Evolutionary conservation across 345 rosid genomes (phyloP).

Genomic region (Murraya koenigii): DNA sequence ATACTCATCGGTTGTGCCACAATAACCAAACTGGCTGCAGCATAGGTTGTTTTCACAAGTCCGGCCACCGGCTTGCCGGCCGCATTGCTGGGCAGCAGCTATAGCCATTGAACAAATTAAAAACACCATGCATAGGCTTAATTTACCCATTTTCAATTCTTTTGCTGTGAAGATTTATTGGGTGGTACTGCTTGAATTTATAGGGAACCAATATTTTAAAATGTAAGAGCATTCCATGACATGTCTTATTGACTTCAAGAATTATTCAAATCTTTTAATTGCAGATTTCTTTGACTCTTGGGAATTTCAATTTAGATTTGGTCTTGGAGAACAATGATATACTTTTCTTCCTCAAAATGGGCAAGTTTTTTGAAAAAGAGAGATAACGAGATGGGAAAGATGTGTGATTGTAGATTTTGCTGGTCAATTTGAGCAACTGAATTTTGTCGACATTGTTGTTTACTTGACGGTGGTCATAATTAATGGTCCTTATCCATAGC

Average conservation of each 20-base stretch:
- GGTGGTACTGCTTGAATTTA: background rate
- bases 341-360: background rate
- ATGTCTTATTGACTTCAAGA: background rate
- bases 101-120: background rate
- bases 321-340: background rate
- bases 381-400: no score
- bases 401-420: background rate
- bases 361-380: background rate
- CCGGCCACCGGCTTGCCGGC: conserved; percentile 26
- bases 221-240: no score
- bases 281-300: background rate
- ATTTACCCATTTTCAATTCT: background rate
- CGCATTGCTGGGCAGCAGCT: background rate
- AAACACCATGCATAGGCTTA: background rate
- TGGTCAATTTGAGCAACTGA: background rate
- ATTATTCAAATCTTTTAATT: background rate
- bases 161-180: background rate
- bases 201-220: background rate
- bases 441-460: background rate
- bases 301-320: background rate
- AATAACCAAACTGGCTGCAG: conserved; percentile 26
- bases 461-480: background rate
- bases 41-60: conserved; percentile 22
- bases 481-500: background rate
- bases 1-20: conserved; percentile 25